Evolutionary conservation across 1,139 yeast species (phyloP).

Genomic region (Zygotorulaspora mrakii): DNA sequence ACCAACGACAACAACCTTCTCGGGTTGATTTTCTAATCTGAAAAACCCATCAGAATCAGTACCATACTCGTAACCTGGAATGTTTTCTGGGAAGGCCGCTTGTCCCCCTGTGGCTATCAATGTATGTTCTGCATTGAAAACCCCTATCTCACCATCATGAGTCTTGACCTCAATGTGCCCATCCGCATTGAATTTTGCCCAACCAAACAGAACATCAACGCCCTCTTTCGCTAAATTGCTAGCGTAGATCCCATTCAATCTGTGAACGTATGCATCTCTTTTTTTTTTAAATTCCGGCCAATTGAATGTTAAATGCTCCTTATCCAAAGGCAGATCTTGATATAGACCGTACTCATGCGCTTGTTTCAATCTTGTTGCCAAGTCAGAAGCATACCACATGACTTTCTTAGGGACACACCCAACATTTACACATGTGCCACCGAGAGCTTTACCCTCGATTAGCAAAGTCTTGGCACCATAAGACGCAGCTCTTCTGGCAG

Average conservation of each 20-base stretch:
- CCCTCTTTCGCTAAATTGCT: conserved; percentile 82
- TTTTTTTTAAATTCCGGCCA: conserved; percentile 79
- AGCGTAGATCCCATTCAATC: conserved; percentile 91
- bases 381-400: conserved; percentile 96
- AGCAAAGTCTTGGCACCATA: conserved; percentile 86
- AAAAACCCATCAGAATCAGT: conserved; percentile 91
- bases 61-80: conserved; percentile 82
- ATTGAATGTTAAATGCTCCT: conserved; percentile 51
- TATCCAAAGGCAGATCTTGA: conserved; percentile 51
- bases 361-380: conserved; percentile 69
- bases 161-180: conserved; percentile 78
- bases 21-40: conserved; percentile 73
- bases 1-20: conserved; percentile 90
- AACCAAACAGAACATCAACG: conserved; percentile 84
- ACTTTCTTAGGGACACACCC: conserved; percentile 99
- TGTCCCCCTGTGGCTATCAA: conserved; percentile 93
- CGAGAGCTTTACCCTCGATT: conserved; percentile 76
- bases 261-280: conserved; percentile 83
- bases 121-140: conserved; percentile 74
- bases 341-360: conserved; percentile 80
- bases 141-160: conserved; percentile 52
- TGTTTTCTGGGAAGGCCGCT: conserved; percentile 60
- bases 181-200: conserved; percentile 66
- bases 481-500: conserved; percentile 93
- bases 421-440: conserved; percentile 98